Base-by-base conservation (phyloP, 352 stramenopile species). In the Globisporangium splendens region DNA sequence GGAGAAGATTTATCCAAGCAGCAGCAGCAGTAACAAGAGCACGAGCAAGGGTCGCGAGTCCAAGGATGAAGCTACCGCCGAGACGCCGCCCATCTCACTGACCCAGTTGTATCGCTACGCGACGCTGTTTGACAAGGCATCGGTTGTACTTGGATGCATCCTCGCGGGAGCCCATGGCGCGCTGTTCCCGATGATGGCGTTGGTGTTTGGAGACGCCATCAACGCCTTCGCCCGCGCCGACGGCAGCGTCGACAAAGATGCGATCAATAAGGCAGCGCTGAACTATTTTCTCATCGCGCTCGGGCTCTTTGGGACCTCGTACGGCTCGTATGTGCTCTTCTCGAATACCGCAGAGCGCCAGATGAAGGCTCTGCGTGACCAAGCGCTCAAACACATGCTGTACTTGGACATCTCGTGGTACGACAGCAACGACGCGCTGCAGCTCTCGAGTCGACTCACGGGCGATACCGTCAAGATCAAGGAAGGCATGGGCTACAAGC, bases 351-450 rank as follows among this genome's bases (percentile, higher is more conserved):
- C 71, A 3, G 71, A 83, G 47, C 49, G 69, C 3, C 68, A 83
- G 48, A 80, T 80, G 69, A 72, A 69, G 54, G 46, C 35, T 1
- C 46, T 80, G 28, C 62, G 73, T n/a, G 53, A 41, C n/a, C 50
- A 67, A 46, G 67, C 50, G 24, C 58, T 80, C 12, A 66, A 62
- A 22, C 67, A 77, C 49, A 69, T 82, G 55, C 43, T 84, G 22
- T 68, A 75, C 50, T 44, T 78, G 51, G 66, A 84, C 18, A 77
- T 84, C 14, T 48, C 50, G 8, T 84, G 75, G 75, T 82, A 77
- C 59, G 75, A 84, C 41, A 38, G 50, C n/a, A 49, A 70, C 46
- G 65, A 78, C 14, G 52, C 69, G 6, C 46, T 58, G 1, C 65
- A 80, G 33, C 48, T 83, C 1, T 71, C 61, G 2, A 72, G 59